Base-by-base conservation (phyloP, 805 yeast species). In the Cyberlindnera suaveolens region DNA sequence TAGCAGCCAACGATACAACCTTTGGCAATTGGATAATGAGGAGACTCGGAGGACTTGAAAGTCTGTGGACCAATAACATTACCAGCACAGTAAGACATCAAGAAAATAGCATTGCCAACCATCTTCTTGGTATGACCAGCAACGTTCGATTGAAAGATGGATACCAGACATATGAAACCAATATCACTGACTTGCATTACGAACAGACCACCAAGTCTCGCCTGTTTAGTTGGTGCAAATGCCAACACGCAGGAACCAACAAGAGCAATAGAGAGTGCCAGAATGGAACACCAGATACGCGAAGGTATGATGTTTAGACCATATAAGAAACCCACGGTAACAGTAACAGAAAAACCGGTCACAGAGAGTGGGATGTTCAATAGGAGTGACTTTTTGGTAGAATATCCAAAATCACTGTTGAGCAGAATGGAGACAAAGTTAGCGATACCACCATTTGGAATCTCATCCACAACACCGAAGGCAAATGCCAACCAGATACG, bases 71-170 rank as follows among this genome's bases (percentile, higher is more conserved):
- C 91, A 44, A 81, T 73, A 33, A 83, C 66, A 58, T 82, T 79
- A 14, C 87, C 85, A 36, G 77, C 74, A 34, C 85, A 78, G 57
- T 81, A 85, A 5, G 78, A 82, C 45, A 83, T 70, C 60, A 84
- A 69, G 38, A 72, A 72, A 31, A 80, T 59, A 6, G 82, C 81
- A 41, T 77, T 75, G 23, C 77, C 71, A 5, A 78, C 71, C 50
- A 79, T 69, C 52, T 82, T 79, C 61, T 85, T 85, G n/a, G 90
- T 82, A 48, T 78, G 75, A 11, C 93, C 93, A 2, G 89, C 80
- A 31, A 80, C 73, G 58, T 84, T 72, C 3, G 76, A 65, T 26
- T 66, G 61, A 41, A 68, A 60, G 35, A 60, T 52, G 6, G 70
- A 60, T 6, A 61, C 40, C 11, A 60, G 52, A 48, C 68, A 63